Conservation (phyloP, 73 alveolate genomes). For the Tetrahymena elliotti region DNA sequence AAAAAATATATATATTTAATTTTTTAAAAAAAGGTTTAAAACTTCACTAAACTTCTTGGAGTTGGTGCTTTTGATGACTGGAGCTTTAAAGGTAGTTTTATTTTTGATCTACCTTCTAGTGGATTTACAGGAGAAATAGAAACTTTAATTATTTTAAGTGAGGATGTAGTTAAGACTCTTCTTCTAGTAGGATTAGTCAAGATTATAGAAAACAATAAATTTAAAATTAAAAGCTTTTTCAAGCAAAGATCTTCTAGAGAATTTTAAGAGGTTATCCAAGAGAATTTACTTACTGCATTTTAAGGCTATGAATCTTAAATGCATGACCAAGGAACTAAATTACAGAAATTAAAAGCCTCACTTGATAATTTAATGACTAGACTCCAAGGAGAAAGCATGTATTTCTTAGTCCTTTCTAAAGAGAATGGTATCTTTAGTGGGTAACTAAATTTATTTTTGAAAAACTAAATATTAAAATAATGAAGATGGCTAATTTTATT, state of each 20-base stretch:
- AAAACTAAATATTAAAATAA: too few relatives aligned
- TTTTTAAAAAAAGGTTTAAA: not conserved
- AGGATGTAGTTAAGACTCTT: not conserved
- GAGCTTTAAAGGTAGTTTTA: not conserved
- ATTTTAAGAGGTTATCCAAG: not conserved
- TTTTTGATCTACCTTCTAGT: not conserved
- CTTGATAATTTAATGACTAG: not conserved
- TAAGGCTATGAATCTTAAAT: not conserved
- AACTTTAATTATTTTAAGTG: not conserved
- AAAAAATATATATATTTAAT: not conserved
- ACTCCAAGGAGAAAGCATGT: not conserved
- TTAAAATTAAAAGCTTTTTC: not conserved
- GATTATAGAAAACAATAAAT: not conserved
- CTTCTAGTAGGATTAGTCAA: not conserved
- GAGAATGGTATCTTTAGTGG: not conserved
- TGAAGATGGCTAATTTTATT: too few relatives aligned
- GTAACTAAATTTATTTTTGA: not conserved
- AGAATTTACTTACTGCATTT: not conserved
- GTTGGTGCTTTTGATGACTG: not conserved
- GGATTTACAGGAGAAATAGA: not conserved
- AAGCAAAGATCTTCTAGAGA: not conserved
- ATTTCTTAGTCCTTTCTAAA: not conserved
- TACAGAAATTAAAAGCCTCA: not conserved
- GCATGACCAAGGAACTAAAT: not conserved
- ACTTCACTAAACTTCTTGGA: not conserved